Conservation (phyloP, 2,329 filamentous ascomycete species). For the Lachnellula hyalina region DNA sequence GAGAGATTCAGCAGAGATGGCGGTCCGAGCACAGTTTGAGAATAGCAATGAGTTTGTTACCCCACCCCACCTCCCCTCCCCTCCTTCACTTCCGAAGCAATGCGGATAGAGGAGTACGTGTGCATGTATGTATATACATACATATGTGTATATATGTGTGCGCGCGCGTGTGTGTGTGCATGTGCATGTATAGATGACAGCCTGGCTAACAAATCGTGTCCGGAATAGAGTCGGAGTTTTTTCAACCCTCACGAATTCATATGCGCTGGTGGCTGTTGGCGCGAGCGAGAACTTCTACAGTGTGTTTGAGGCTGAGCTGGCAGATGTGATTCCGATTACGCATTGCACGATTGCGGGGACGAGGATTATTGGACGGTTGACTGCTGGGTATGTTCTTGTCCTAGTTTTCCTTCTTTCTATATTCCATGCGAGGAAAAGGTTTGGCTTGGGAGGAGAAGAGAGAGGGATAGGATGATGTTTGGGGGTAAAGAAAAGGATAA, state of each 20-base stretch:
- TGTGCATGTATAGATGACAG: background rate
- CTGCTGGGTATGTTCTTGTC: slow-evolving; percentile 63
- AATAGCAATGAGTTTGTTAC: slow-evolving; percentile 74
- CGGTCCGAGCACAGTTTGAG: slow-evolving; percentile 72
- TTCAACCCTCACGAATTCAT: slow-evolving; percentile 92
- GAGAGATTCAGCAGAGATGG: slow-evolving; percentile 42
- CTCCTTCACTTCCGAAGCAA: slow-evolving; percentile 6
- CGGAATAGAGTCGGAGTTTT: slow-evolving; percentile 86
- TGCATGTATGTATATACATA: background rate
- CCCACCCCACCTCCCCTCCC: slow-evolving; percentile 9
- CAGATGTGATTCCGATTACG: slow-evolving; percentile 95
- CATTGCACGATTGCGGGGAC: slow-evolving; percentile 96
- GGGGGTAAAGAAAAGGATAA: background rate
- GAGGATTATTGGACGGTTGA: slow-evolving; percentile 91
- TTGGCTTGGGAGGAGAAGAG: background rate
- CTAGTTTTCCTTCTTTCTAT: background rate
- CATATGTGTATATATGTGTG: no score
- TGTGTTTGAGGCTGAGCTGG: slow-evolving; percentile 95
- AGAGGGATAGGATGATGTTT: background rate
- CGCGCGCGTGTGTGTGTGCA: background rate
- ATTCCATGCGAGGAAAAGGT: background rate
- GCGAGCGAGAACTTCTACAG: slow-evolving; percentile 99
- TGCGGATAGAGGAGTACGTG: background rate
- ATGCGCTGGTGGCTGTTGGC: slow-evolving; percentile 88
- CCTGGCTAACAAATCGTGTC: slow-evolving; percentile 2